Evolutionary conservation across 2,329 filamentous ascomycete species (phyloP), one percentile per base, ranked within the genome.

Genomic region (Pseudogymnoascus sp.): DNA sequence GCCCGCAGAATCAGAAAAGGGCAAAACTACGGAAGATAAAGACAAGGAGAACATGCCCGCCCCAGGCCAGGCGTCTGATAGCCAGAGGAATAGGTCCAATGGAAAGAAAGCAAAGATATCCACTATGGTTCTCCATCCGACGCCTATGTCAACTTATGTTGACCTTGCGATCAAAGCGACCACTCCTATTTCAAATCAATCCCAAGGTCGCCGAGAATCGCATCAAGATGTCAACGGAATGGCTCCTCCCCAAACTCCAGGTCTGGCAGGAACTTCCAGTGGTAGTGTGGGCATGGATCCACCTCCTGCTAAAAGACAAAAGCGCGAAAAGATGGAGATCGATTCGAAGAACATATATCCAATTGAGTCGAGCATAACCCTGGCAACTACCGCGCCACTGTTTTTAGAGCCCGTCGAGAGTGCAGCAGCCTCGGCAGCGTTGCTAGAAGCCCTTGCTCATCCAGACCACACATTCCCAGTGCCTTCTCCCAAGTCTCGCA

Each of bases 101-200:
- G 67, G 69, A 42, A 73, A 78, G 2, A 89, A 90, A 66, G 83
- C 86, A 2, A 88, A 82, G 66, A 78, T 93, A 13, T 86, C 81
- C 67, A 96, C 91, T 0, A 82, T 90, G 1, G 93, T 97, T 5
- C 81, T 99, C 14, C 90, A 91, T 65, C 92, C 93, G 2, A 97
- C 95, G 0, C 79, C 85, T 2, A 83, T 91, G 67, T 91, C 87
- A 19, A 77, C 90, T 59, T 83, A 92, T 64, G 82, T 84, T 61
- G 93, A 97, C 72, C 80, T 97, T 59, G 80, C 86, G 44, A 81
- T 95, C 59, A 88, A 93, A 69, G 86, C 89, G 1, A 86, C 82
- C 16, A 96, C 90, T 0, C 87, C 89, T 78, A 59, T 66, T 40
- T 40, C 67, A 63, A 62, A 64, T 53, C 78, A 78, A 70, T 75